phyloP scores from a whole-genome alignment of 2,329 filamentous ascomycete species.

The Alternaria sp. region DNA sequence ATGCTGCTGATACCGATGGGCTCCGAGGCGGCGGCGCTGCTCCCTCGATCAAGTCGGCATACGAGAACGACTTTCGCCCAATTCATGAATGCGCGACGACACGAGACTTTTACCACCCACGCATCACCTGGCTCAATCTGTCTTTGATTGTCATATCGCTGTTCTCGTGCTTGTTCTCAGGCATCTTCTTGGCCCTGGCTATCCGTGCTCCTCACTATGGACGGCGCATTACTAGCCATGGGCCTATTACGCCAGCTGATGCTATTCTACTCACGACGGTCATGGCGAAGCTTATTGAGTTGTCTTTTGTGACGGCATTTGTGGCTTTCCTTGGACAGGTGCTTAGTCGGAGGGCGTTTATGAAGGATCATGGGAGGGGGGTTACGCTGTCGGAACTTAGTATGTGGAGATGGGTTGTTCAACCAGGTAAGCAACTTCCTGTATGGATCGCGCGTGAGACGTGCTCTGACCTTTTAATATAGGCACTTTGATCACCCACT shows the following conservation, averaged over 20 bases:
- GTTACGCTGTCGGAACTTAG: slow-evolving; percentile 78
- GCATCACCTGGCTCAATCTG: slow-evolving; percentile 57
- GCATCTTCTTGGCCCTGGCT: slow-evolving; percentile 69
- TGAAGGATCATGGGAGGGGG: slow-evolving; percentile 62
- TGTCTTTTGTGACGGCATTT: slow-evolving; percentile 79
- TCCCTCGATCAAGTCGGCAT: slow-evolving; percentile 45
- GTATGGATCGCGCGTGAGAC: neutral
- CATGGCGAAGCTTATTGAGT: slow-evolving; percentile 77
- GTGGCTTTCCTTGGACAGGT: slow-evolving; percentile 78
- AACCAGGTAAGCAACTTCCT: slow-evolving; percentile 50
- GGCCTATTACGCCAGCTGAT: slow-evolving; percentile 63
- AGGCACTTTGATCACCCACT: slow-evolving; percentile 74
- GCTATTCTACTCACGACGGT: slow-evolving; percentile 72
- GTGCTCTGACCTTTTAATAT: slow-evolving; percentile 52
- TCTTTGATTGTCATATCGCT: slow-evolving; percentile 57
- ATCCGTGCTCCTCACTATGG: slow-evolving; percentile 69
- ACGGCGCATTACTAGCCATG: slow-evolving; percentile 60
- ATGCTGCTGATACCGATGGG: slow-evolving; percentile 30
- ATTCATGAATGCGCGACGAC: slow-evolving; percentile 46
- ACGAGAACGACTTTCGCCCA: slow-evolving; percentile 46
- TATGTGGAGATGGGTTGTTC: slow-evolving; percentile 74
- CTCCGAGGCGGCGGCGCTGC: slow-evolving; percentile 23
- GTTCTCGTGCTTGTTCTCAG: slow-evolving; percentile 70
- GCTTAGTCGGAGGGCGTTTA: slow-evolving; percentile 71
- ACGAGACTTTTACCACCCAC: slow-evolving; percentile 48